Evolutionary conservation across 2,329 filamentous ascomycete species (phyloP), one percentile per base, ranked within the genome.

Genomic region (Annulohypoxylon truncatum): DNA sequence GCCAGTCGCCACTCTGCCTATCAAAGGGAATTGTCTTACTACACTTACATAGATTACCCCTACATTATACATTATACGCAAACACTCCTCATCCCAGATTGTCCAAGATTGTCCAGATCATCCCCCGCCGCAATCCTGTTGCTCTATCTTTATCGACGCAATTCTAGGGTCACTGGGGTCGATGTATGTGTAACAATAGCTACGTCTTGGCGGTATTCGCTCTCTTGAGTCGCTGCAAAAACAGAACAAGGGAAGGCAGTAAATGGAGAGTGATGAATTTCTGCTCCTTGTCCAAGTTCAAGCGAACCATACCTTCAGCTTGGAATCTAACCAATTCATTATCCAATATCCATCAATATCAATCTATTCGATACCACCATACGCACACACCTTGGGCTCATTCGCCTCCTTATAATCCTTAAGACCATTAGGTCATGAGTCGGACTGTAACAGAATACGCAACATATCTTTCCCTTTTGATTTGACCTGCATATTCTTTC

Each of bases 401-500:
- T 46, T 42, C 64, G 44, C 44, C 46, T 64, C 55, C 46, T 67
- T 52, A 48, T 28, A 24, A 24, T 9, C 22, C 13, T 35, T 35
- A n/a, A 35, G 33, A 15, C 5, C 24, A 13, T 15, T 48, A 22
- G 38, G 40, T 58, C 54, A 33, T 28, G 8, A 64, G 40, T 54
- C 56, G 35, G 64, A 38, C 48, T 62, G 62, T 54, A 61, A 57
- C 66, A 50, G 47, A 57, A 60, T 29, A 63, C 58, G 44, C 50
- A 55, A 61, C 61, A 42, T 35, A 58, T 56, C 47, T 53, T 66
- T 68, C 66, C 66, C 22, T 54, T 66, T 66, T 66, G 46, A 66
- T 47, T 55, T 50, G 63, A 69, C 66, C 66, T 69, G 66, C 66
- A 69, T 69, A 64, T 59, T 47, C 38, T 42, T 54, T 33, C 50